Evolutionary conservation across 352 stramenopile species (phyloP).

Genomic region (Phytophthora uliginosa): DNA sequence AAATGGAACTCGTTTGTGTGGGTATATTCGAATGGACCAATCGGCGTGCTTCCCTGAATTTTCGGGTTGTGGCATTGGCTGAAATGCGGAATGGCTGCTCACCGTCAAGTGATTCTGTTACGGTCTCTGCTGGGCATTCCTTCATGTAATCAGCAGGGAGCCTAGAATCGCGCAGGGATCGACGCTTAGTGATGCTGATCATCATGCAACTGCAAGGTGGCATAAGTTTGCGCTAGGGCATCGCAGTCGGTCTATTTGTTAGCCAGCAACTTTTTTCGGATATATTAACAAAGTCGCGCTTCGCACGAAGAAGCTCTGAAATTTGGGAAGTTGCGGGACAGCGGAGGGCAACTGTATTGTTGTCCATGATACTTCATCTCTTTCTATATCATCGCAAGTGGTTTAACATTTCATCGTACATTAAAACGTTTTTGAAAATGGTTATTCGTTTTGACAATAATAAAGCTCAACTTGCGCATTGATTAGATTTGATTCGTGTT

Average conservation of each 20-base stretch:
- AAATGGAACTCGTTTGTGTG: neutral
- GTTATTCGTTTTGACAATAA: too few species aligned
- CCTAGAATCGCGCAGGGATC: slow-evolving; percentile 1
- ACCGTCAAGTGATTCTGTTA: slow-evolving; percentile 11
- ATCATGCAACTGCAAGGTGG: neutral
- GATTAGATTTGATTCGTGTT: too few species aligned
- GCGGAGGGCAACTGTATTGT: too few species aligned
- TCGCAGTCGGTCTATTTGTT: neutral
- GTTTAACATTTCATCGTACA: too few species aligned
- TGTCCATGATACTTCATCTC: too few species aligned
- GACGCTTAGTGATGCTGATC: neutral
- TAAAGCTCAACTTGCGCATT: too few species aligned
- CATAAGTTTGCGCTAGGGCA: neutral
- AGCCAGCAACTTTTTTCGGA: too few species aligned
- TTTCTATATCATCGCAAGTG: too few species aligned
- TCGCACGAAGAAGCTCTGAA: too few species aligned
- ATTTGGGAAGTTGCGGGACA: too few species aligned
- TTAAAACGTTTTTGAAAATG: too few species aligned
- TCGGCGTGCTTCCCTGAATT: neutral
- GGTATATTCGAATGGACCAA: neutral
- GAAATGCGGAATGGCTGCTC: slow-evolving; percentile 7
- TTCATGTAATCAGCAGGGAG: slow-evolving; percentile 9
- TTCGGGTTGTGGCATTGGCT: slow-evolving; percentile 8
- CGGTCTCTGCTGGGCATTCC: slow-evolving; percentile 1
- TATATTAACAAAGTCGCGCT: too few species aligned